Conservation (phyloP, 306 rosid species). For the Medicago ruthenica region DNA sequence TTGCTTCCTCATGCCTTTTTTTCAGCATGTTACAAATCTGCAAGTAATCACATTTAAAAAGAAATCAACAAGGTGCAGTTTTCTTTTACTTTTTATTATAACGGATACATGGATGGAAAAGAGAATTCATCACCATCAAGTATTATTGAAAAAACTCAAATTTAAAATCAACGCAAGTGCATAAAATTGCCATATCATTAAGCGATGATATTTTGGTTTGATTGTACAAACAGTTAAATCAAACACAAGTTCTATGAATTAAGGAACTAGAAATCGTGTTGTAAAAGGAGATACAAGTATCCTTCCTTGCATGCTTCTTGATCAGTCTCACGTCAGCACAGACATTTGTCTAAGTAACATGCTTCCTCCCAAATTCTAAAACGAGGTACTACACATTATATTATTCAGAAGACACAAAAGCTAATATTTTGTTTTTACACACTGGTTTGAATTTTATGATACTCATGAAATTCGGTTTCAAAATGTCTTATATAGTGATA, state of each 20-base stretch:
- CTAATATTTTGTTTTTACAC: no score
- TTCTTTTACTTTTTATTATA: not conserved
- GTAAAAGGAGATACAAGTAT: no score
- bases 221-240: no score
- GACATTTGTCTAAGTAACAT: no score
- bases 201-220: not conserved
- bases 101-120: conserved; percentile 24
- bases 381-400: no score
- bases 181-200: conserved; percentile 19
- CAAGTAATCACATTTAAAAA: conserved; percentile 34
- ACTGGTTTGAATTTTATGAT: no score
- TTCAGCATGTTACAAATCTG: conserved; percentile 89
- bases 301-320: no score
- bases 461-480: not conserved
- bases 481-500: conserved; percentile 11
- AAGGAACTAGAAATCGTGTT: no score
- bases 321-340: no score
- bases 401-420: no score
- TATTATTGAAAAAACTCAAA: conserved; percentile 7
- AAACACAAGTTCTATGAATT: no score
- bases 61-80: conserved; percentile 9
- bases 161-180: conserved; percentile 26
- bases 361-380: no score
- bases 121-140: conserved; percentile 1
- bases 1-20: conserved; percentile 89